Evolutionary conservation across 2,329 filamentous ascomycete genomes (phyloP), one percentile per base, ranked within the genome.

Genomic region (Botrytis elliptica): DNA sequence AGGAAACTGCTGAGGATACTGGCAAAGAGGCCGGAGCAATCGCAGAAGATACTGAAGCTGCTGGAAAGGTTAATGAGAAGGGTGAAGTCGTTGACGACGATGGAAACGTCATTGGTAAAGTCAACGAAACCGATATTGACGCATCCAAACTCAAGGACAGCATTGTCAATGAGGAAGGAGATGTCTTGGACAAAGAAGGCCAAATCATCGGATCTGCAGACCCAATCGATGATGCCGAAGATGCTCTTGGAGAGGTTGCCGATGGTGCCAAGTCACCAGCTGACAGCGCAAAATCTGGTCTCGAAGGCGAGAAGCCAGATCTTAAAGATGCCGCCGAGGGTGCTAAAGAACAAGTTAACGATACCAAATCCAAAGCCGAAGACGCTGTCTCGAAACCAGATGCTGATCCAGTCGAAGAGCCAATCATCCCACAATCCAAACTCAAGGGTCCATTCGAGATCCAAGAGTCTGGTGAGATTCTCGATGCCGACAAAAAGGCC

Each of bases 71-170:
- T 75, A 87, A 88, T 77, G 84, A 85, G 75, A 82, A 86, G 42
- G 86, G 86, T 65, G 85, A 88, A 77, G 87, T 88, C 74, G 79
- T 87, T 36, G 85, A 88, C 74, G 83, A 87, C 5, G 83, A 86
- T 9, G 86, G 86, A 74, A 85, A 88, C 68, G 84, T 88, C 71
- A 81, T 88, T 69, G 87, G 86, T 68, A 84, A 84, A 72, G 86
- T 93, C 0, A 82, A 92, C 33, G 90, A 93, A 79, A 91, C 66
- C 20, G 49, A 69, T 16, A 69, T 91, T 16, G 88, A 91, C 73
- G 80, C 88, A 57, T 87, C 88, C 80, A 85, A 87, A 70, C 86
- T 93, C 57, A 52, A 42, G 14, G 71, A 44, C 46, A 72, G 71
- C 25, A 59, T 72, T 10, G 71, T 72, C 25, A 72, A 67, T 14